These are phyloP conservation scores for Mrakia frigida DNA, from an alignment of 768 basidiomycete species.

Conservation along the genomic window DNA sequence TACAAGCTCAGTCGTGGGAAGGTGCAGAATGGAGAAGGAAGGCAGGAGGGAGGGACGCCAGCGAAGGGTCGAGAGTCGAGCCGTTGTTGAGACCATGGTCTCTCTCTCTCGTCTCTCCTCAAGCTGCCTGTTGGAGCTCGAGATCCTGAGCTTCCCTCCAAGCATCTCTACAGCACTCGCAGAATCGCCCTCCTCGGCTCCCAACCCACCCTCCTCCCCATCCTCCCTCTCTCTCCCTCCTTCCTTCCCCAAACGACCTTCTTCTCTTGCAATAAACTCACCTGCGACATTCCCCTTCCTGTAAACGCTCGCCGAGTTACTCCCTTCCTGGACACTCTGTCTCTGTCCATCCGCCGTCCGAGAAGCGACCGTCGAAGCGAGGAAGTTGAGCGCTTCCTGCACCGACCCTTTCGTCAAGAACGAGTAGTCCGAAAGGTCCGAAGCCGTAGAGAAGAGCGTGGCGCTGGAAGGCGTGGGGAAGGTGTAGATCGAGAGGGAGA, in stretches of 20 bases:
- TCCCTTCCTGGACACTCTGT: constrained; percentile 90
- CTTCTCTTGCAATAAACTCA: constrained; percentile 44
- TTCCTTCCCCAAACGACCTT: too few relatives aligned
- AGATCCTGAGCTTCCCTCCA: too few relatives aligned
- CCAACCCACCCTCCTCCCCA: not conserved
- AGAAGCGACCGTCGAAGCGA: constrained; percentile 71
- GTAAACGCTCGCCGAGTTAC: constrained; percentile 88
- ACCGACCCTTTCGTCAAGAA: constrained; percentile 32
- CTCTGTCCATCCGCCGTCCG: constrained; percentile 80
- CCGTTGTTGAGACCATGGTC: too few relatives aligned
- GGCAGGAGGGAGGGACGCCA: too few relatives aligned
- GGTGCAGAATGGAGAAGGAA: too few relatives aligned
- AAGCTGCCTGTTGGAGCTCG: too few relatives aligned
- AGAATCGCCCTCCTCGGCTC: constrained; percentile 1
- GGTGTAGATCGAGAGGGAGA: constrained; percentile 32
- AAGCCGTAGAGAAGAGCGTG: constrained; percentile 24
- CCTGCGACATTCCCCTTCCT: constrained; percentile 70
- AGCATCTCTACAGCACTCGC: too few relatives aligned
- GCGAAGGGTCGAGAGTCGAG: too few relatives aligned
- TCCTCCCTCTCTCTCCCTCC: not conserved
- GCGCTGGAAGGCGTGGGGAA: constrained; percentile 16
- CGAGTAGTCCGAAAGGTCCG: constrained; percentile 30
- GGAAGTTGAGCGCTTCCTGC: constrained; percentile 30
- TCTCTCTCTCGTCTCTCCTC: too few relatives aligned
- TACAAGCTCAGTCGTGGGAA: too few relatives aligned